Evolutionary conservation across 208 protist species (phyloP).

Genomic region (Lotmaria passim): DNA sequence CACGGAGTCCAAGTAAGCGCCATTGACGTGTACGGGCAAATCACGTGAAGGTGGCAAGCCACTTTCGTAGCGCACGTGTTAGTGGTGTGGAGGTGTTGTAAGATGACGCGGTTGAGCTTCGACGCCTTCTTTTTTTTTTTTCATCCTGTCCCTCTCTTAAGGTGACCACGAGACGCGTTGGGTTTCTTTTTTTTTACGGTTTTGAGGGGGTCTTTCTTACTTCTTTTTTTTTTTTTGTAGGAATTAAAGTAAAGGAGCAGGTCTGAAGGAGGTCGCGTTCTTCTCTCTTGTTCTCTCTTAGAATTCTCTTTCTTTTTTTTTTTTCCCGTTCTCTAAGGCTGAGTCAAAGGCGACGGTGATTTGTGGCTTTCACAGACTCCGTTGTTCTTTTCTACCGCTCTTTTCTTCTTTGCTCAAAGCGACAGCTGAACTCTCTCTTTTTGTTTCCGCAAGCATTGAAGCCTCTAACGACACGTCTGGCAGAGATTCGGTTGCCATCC

Average conservation of each 20-base stretch:
- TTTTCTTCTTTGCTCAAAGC: too few relatives aligned
- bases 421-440: background rate
- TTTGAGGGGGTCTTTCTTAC: too few relatives aligned
- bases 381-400: background rate
- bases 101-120: too few relatives aligned
- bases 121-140: too few relatives aligned
- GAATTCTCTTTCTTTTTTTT: constrained; percentile 20
- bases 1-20: constrained; percentile 18
- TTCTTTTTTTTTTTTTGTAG: background rate
- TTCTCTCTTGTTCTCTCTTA: constrained; percentile 6
- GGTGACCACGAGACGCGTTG: too few relatives aligned
- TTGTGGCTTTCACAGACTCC: background rate
- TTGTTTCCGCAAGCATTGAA: background rate
- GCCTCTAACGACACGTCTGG: too few relatives aligned
- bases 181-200: too few relatives aligned
- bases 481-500: background rate
- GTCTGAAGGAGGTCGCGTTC: too few relatives aligned
- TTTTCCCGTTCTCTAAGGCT: constrained; percentile 19
- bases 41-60: too few relatives aligned
- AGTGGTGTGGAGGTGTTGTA: too few relatives aligned
- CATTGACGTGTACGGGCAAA: too few relatives aligned
- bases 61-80: background rate
- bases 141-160: too few relatives aligned
- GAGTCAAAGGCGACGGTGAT: constrained; percentile 1
- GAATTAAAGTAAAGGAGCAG: constrained; percentile 20